Evolutionary conservation across 2,329 filamentous ascomycete species (phyloP).

Genomic region (Fusarium illudens): DNA sequence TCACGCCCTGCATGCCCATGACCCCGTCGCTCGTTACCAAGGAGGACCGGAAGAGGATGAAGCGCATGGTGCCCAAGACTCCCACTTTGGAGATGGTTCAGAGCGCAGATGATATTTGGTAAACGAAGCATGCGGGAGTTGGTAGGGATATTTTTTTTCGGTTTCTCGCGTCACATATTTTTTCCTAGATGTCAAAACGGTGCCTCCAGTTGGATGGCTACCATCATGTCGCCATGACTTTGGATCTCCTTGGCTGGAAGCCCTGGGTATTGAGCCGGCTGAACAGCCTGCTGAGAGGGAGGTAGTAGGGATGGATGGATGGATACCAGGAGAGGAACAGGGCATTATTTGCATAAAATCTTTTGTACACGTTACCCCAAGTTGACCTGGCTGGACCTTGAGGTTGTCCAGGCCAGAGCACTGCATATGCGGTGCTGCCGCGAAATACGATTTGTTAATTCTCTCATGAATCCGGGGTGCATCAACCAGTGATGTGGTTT

Average conservation of each 20-base stretch:
- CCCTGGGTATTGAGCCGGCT: constrained; percentile 15
- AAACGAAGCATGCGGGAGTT: constrained; percentile 33
- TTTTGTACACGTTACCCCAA: constrained; percentile 19
- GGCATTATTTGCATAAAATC: constrained; percentile 21
- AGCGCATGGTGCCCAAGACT: constrained; percentile 69
- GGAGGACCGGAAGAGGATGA: constrained; percentile 74
- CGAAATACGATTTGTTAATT: constrained; percentile 12
- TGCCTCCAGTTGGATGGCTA: constrained; percentile 12
- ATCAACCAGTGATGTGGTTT: neutral
- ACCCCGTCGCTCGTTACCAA: constrained; percentile 78
- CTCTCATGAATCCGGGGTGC: neutral
- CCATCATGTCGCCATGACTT: constrained; percentile 39
- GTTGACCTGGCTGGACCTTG: neutral
- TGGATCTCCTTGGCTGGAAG: constrained; percentile 17
- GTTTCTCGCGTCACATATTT: constrained; percentile 19
- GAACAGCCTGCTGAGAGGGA: constrained; percentile 10
- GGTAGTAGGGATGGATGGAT: constrained; percentile 14
- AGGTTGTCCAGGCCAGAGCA: neutral
- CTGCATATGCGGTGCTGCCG: constrained; percentile 5
- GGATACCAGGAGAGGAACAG: constrained; percentile 12
- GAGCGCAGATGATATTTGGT: constrained; percentile 72
- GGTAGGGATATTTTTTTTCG: constrained; percentile 7
- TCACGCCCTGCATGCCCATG: constrained; percentile 77
- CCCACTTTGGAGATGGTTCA: constrained; percentile 69
- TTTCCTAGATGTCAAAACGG: constrained; percentile 41